Evolutionary conservation across 257 asterid genomes (phyloP).

Genomic region (Gentiana macrophylla): DNA sequence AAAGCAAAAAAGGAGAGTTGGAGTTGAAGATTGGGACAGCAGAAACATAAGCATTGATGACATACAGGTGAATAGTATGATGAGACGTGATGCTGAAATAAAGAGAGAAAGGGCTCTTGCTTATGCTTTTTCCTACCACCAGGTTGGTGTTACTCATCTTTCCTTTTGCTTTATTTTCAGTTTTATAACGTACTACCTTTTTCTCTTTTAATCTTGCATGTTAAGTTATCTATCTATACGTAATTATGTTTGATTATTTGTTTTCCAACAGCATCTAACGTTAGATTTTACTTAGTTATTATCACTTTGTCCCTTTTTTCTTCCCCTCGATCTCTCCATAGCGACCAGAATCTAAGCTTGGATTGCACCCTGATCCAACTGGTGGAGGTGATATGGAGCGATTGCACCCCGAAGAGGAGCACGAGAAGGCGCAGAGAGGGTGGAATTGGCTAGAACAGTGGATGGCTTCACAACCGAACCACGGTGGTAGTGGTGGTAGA

Average conservation of each 20-base stretch:
- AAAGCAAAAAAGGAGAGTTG: slow-evolving; percentile 27
- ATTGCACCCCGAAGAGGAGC: slow-evolving; percentile 22
- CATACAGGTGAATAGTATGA: slow-evolving; percentile 30
- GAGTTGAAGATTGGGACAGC: slow-evolving; percentile 34
- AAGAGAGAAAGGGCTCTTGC: slow-evolving; percentile 65
- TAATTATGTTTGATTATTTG: too few relatives aligned
- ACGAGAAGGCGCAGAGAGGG: slow-evolving; percentile 48
- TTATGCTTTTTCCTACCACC: slow-evolving; percentile 55
- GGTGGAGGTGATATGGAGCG: slow-evolving; percentile 15
- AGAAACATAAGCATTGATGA: slow-evolving; percentile 37
- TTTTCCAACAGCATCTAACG: too few relatives aligned
- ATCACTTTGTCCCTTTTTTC: too few relatives aligned
- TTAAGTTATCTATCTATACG: too few relatives aligned
- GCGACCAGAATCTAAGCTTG: slow-evolving; percentile 17
- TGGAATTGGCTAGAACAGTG: slow-evolving; percentile 91
- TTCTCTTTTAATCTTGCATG: too few relatives aligned
- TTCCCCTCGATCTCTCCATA: not conserved
- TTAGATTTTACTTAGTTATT: too few relatives aligned
- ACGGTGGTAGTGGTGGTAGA: slow-evolving; percentile 9
- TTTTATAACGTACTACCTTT: too few relatives aligned
- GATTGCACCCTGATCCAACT: slow-evolving; percentile 12
- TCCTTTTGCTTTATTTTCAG: not conserved
- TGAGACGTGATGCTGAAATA: slow-evolving; percentile 46
- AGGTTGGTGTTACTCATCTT: slow-evolving; percentile 27
- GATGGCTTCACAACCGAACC: slow-evolving; percentile 76